Evolutionary conservation across 2,329 filamentous ascomycete genomes (phyloP), one percentile per base, ranked within the genome.

Genomic region (Beauveria pseudobassiana): DNA sequence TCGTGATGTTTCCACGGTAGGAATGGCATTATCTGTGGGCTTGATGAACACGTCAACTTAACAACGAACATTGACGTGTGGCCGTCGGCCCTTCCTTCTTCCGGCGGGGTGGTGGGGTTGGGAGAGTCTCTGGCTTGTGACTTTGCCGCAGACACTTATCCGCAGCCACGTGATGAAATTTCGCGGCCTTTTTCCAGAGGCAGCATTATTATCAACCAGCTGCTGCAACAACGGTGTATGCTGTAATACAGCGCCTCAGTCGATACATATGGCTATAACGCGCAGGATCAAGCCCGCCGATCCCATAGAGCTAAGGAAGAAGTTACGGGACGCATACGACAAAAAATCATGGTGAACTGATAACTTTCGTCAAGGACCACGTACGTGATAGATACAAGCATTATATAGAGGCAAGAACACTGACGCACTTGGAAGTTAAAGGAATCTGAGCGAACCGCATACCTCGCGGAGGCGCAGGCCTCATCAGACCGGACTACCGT

Each of bases 291-390:
- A 51, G 49, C 49, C 49, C 45, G 22, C 45, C 22, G 22, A 49
- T 5, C n/a, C 49, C n/a, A 51, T 51, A 51, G 49, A 4, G 49
- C 10, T 51, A 51, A 51, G 28, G 49, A 10, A 51, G 5, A 51
- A 51, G 49, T 51, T 51, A 51, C 26, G 26, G 28, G 49, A 51
- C n/a, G n/a, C n/a, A 51, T 51, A 51, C n/a, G 7, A 20, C n/a
- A 51, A 10, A 34, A 30, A 51, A 51, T 30, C 1, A 30, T n/a
- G 16, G 30, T 51, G 16, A 51, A 51, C 5, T 51, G 16, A 34
- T 51, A 51, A 34, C 49, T 51, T 51, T 51, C n/a, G n/a, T 51
- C n/a, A 51, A 51, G 49, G 49, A 51, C 28, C n/a, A 51, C n/a
- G n/a, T 51, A 51, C n/a, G 5, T 51, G 3, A 6, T 51, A 20